These are phyloP conservation scores for Suillus variegatus DNA, from an alignment of 768 basidiomycete genomes.

Conservation along the genomic window DNA sequence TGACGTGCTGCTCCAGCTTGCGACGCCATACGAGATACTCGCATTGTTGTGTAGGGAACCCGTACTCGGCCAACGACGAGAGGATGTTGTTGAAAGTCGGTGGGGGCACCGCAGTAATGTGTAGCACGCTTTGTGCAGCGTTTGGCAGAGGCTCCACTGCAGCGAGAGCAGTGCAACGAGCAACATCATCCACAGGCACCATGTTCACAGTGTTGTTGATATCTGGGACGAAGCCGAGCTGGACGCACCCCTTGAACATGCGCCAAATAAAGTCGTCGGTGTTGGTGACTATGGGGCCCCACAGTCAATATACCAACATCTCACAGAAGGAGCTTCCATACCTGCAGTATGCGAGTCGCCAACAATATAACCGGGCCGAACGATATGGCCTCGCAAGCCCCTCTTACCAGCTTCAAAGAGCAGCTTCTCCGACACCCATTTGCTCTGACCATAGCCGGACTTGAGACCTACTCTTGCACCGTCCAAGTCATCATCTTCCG, in stretches of 20 bases:
- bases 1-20: constrained; percentile 91
- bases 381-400: constrained; percentile 81
- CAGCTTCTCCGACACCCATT: constrained; percentile 98
- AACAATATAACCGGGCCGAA: constrained; percentile 95
- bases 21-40: constrained; percentile 94
- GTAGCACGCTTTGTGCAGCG: constrained; percentile 61
- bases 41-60: constrained; percentile 73
- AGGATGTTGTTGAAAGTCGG: constrained; percentile 91
- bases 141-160: constrained; percentile 58
- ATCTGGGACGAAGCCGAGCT: constrained; percentile 94
- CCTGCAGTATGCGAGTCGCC: constrained; percentile 89
- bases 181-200: constrained; percentile 97
- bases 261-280: constrained; percentile 99
- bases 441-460: constrained; percentile 95
- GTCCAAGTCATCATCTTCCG: constrained; percentile 88
- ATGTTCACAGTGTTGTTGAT: constrained; percentile 99
- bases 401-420: constrained; percentile 88
- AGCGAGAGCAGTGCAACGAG: constrained; percentile 75
- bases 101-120: constrained; percentile 83
- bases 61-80: constrained; percentile 70
- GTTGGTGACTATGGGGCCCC: constrained; percentile 73
- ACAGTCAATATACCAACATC: constrained; percentile 4
- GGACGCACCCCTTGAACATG: constrained; percentile 96
- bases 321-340: constrained; percentile 35
- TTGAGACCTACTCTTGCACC: constrained; percentile 74